These are phyloP conservation scores for Curvularia spicifera DNA, from an alignment of 2,329 filamentous ascomycete species.

Conservation along the genomic window DNA sequence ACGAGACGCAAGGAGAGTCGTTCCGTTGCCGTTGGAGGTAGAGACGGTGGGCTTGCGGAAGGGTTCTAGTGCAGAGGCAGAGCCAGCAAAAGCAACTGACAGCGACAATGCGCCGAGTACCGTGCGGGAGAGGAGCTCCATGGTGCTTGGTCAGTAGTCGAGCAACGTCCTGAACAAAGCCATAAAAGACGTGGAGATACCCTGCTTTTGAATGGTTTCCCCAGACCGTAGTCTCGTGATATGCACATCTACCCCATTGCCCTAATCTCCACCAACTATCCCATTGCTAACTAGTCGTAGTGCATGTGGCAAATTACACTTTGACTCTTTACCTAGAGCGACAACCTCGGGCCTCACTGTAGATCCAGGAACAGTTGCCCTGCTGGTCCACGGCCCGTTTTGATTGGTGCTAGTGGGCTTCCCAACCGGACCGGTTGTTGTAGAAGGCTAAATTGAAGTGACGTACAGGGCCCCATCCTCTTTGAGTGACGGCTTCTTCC, in stretches of 20 bases:
- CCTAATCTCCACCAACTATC: constrained; percentile 12
- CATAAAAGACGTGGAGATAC: constrained; percentile 12
- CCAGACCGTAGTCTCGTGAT: constrained; percentile 11
- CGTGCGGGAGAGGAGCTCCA: constrained; percentile 41
- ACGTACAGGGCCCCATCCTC: constrained; percentile 12
- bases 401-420: constrained; percentile 20
- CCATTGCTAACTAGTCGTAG: constrained; percentile 29
- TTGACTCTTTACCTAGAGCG: constrained; percentile 9
- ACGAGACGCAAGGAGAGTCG: constrained; percentile 39
- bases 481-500: constrained; percentile 21
- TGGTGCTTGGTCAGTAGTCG: constrained; percentile 19
- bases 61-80: constrained; percentile 39
- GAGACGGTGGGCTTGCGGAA: constrained; percentile 59
- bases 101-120: constrained; percentile 36
- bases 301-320: constrained; percentile 12
- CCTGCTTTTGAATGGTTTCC: constrained; percentile 21
- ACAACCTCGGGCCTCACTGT: constrained; percentile 1
- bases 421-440: constrained; percentile 35
- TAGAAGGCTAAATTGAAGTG: constrained; percentile 38
- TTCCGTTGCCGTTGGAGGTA: constrained; percentile 53
- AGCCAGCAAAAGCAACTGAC: constrained; percentile 27
- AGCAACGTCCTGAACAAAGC: constrained; percentile 17
- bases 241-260: constrained; percentile 18
- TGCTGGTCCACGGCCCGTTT: constrained; percentile 28
- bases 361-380: constrained; percentile 16